Conservation (phyloP, 352 stramenopile genomes). For the Phytophthora hybrid region DNA sequence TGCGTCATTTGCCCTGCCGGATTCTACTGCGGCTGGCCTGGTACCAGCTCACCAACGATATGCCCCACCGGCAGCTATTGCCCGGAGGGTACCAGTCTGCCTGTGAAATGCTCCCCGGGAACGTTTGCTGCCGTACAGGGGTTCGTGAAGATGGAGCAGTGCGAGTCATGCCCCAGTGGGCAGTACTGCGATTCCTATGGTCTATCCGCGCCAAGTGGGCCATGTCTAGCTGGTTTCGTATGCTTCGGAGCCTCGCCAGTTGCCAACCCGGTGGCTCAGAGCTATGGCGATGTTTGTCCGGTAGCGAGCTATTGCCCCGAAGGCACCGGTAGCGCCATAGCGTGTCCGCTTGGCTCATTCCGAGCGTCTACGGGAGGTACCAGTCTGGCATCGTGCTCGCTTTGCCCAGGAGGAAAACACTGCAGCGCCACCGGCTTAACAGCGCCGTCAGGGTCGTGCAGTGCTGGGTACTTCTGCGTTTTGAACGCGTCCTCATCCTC, state of each 20-base stretch:
- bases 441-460: constrained; percentile 64
- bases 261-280: constrained; percentile 57
- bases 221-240: constrained; percentile 73
- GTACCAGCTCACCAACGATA: constrained; percentile 52
- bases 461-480: constrained; percentile 87
- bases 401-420: constrained; percentile 68
- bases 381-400: constrained; percentile 66
- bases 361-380: constrained; percentile 55
- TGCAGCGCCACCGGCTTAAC: constrained; percentile 62
- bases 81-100: constrained; percentile 52
- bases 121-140: constrained; percentile 64
- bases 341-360: constrained; percentile 76
- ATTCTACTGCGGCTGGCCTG: constrained; percentile 72
- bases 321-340: constrained; percentile 55
- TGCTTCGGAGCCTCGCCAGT: constrained; percentile 64
- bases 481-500: constrained; percentile 49
- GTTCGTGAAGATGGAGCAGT: constrained; percentile 78
- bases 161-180: constrained; percentile 79
- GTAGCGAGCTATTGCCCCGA: constrained; percentile 77
- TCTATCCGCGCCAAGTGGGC: constrained; percentile 52
- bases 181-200: constrained; percentile 92
- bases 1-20: constrained; percentile 77
- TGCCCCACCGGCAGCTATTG: constrained; percentile 82
- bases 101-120: constrained; percentile 73
- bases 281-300: constrained; percentile 70